phyloP scores from a whole-genome alignment of 805 yeast genomes.

The Wickerhamiella kurtzmanii region DNA sequence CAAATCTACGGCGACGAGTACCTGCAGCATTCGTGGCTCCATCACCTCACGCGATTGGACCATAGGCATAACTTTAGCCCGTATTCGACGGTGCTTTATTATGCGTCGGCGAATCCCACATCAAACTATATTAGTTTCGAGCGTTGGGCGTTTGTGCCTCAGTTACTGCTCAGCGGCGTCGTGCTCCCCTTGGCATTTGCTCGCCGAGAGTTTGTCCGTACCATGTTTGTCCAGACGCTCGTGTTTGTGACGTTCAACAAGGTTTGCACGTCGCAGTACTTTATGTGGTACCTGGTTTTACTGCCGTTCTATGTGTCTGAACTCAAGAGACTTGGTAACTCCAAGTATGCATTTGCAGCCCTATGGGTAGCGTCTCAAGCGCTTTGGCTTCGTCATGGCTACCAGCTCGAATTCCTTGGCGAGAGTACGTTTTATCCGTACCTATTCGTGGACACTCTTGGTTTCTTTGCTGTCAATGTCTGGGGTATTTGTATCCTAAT shows the following conservation, averaged over 20 bases:
- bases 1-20: constrained; percentile 59
- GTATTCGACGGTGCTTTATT: constrained; percentile 55
- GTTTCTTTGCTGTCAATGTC: constrained; percentile 50
- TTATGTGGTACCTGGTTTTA: constrained; percentile 83
- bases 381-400: constrained; percentile 68
- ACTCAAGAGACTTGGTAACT: constrained; percentile 27
- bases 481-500: constrained; percentile 47
- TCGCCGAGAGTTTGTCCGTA: constrained; percentile 32
- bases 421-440: constrained; percentile 46
- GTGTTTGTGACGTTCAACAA: constrained; percentile 68
- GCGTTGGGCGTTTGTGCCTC: constrained; percentile 69
- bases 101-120: constrained; percentile 18
- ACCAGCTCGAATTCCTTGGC: constrained; percentile 69
- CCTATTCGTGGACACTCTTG: constrained; percentile 39
- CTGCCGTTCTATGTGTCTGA: constrained; percentile 56
- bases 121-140: constrained; percentile 7
- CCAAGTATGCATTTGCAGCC: constrained; percentile 22
- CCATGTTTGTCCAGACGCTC: constrained; percentile 64
- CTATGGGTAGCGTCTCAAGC: constrained; percentile 66
- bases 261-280: constrained; percentile 88
- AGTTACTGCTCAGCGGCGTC: constrained; percentile 44
- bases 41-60: constrained; percentile 72
- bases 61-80: constrained; percentile 92
- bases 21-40: constrained; percentile 61
- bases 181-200: constrained; percentile 43